These are phyloP conservation scores for Penicillium argentinense DNA, from an alignment of 495 filamentous ascomycete species.

Conservation along the genomic window DNA sequence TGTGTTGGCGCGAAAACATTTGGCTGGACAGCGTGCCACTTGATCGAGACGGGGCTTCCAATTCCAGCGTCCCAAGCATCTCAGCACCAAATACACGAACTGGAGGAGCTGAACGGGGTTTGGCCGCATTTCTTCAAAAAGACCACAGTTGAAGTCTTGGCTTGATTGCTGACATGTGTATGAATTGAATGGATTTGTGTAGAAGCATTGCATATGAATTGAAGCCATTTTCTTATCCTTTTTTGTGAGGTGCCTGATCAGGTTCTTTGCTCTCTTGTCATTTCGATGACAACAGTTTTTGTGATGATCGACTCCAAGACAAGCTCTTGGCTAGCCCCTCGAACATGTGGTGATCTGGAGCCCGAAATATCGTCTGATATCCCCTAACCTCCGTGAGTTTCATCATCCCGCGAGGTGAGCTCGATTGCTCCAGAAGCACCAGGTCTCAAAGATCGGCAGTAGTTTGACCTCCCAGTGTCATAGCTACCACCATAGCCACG, in stretches of 20 bases:
- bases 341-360: background rate
- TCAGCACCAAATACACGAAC: background rate
- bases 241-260: too few relatives aligned
- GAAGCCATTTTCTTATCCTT: background rate
- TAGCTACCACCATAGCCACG: too few relatives aligned
- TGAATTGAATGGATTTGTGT: background rate
- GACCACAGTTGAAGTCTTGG: background rate
- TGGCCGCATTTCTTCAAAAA: background rate
- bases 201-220: background rate
- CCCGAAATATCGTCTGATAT: background rate
- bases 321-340: background rate
- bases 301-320: conserved; percentile 1
- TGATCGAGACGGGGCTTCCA: background rate
- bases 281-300: conserved; percentile 6
- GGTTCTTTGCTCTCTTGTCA: conserved; percentile 4
- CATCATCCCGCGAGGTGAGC: background rate
- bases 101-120: background rate
- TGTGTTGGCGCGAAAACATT: background rate
- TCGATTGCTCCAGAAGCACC: background rate
- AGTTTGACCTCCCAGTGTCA: background rate
- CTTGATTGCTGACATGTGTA: too few relatives aligned
- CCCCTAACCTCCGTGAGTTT: background rate
- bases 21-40: background rate
- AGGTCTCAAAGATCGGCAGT: background rate
- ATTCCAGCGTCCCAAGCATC: background rate